A percentile compares a stretch with the other conserved stretches of the same genome.
phyloP scores from a whole-genome alignment of 2,329 filamentous ascomycete species.

The Penicillium sp. region DNA sequence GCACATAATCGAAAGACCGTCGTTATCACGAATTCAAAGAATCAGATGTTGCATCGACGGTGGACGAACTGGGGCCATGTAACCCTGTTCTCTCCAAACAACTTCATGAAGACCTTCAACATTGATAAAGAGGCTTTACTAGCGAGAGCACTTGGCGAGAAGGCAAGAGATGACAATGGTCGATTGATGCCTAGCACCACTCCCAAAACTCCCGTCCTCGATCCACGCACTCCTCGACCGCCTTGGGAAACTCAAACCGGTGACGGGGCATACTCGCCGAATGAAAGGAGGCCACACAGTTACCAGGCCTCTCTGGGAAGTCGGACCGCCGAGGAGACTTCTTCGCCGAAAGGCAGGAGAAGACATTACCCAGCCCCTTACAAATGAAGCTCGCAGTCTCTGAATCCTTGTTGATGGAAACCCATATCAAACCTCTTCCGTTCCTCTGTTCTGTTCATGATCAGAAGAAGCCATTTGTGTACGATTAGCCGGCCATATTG shows the following conservation, averaged over 20 bases:
- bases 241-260: not conserved
- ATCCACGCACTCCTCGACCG: not conserved
- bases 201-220: not conserved
- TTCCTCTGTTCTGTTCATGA: not conserved
- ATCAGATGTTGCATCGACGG: not conserved
- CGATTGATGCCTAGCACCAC: not conserved
- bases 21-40: conserved; percentile 19
- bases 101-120: conserved; percentile 5
- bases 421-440: not conserved
- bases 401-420: not conserved
- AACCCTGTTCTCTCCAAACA: not conserved
- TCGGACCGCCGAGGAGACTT: not conserved
- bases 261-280: not conserved
- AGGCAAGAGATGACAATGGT: not conserved
- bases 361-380: not conserved
- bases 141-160: not conserved
- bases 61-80: conserved; percentile 20
- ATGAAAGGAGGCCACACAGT: not conserved
- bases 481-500: not conserved
- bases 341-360: not conserved
- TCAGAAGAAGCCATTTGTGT: not conserved
- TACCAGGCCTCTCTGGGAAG: not conserved
- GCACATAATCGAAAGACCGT: conserved; percentile 33
- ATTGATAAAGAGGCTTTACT: not conserved
- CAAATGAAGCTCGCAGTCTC: not conserved